Evolutionary conservation across 495 filamentous ascomycete species (phyloP), one percentile per base, ranked within the genome.

Genomic region (Alectoria sarmentosa): DNA sequence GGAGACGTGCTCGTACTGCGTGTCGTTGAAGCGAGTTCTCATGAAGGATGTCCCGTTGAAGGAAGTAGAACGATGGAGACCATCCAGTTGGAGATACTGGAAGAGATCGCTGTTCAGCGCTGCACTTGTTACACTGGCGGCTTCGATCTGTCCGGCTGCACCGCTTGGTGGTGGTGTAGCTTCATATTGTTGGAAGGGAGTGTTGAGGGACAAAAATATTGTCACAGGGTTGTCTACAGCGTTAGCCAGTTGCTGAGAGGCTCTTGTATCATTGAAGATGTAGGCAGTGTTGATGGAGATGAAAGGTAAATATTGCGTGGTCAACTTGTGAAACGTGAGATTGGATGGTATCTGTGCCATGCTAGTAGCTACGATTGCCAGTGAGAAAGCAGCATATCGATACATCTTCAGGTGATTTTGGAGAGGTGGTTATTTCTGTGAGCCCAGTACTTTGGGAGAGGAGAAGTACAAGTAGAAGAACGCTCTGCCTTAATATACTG

Each of bases 51-150:
- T 54, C 37, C 48, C 46, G 23, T 63, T 56, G 37, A 63, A 63
- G 4, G 34, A 21, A 9, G 21, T 30, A 55, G 42, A 52, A 38
- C 0, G 10, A 38, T 49, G 44, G 15, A 63, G n/a, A 5, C 61
- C 61, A 56, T 63, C 61, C 15, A 63, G 11, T 23, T 63, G 61
- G 46, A 63, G 36, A 28, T 55, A 63, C 48, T 63, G 61, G 4
- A 63, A 32, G 9, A 63, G n/a, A 55, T 41, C 61, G 52, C 61
- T 63, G 15, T 10, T 23, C 36, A 63, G 34, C 1, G 9, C 30
- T 30, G 1, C 17, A 38, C 46, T 56, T 41, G 23, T 32, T 21
- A 55, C 8, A 41, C 23, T 55, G 11, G 32, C 48, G 23, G 14
- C 15, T 39, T 63, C 61, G 37, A 23, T 55, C 15, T 55, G 21